Conservation (phyloP, 805 yeast species). For the Deakozyma indianensis region DNA sequence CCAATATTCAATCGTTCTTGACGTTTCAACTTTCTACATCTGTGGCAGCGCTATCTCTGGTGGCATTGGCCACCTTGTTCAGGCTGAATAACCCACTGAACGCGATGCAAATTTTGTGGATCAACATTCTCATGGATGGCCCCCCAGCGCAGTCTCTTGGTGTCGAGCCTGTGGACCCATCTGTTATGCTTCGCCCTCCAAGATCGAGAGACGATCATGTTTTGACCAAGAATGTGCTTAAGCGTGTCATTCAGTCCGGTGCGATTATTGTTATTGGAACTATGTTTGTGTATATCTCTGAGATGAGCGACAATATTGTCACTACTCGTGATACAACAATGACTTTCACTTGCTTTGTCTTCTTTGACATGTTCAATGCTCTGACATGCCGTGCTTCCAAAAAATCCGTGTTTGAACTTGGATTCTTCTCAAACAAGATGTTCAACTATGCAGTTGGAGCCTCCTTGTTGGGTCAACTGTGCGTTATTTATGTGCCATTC, state of each 20-base stretch:
- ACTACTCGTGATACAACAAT: constrained; percentile 95
- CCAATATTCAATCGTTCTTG: constrained; percentile 85
- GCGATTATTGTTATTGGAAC: constrained; percentile 72
- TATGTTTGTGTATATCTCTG: constrained; percentile 67
- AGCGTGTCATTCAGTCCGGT: constrained; percentile 66
- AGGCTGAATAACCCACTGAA: constrained; percentile 87
- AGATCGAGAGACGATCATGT: constrained; percentile 78
- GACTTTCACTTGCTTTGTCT: constrained; percentile 95
- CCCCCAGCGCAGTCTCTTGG: constrained; percentile 98
- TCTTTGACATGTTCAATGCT: constrained; percentile 95
- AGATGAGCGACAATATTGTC: constrained; percentile 63
- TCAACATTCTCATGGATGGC: constrained; percentile 95
- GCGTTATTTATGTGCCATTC: constrained; percentile 87
- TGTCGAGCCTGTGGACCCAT: constrained; percentile 93
- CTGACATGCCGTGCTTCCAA: constrained; percentile 80
- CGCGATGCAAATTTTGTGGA: constrained; percentile 98
- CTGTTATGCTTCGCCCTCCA: constrained; percentile 94
- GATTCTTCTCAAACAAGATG: constrained; percentile 67
- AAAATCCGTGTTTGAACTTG: constrained; percentile 72
- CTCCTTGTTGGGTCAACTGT: constrained; percentile 76
- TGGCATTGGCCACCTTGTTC: constrained; percentile 76
- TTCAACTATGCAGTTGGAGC: constrained; percentile 87
- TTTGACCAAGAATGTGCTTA: constrained; percentile 52
- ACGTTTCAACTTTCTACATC: constrained; percentile 94
- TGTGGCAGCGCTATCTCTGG: constrained; percentile 82